Evolutionary conservation across 1,284 basidiomycete genomes (phyloP).

Genomic region (Ganoderma leucocontextum): DNA sequence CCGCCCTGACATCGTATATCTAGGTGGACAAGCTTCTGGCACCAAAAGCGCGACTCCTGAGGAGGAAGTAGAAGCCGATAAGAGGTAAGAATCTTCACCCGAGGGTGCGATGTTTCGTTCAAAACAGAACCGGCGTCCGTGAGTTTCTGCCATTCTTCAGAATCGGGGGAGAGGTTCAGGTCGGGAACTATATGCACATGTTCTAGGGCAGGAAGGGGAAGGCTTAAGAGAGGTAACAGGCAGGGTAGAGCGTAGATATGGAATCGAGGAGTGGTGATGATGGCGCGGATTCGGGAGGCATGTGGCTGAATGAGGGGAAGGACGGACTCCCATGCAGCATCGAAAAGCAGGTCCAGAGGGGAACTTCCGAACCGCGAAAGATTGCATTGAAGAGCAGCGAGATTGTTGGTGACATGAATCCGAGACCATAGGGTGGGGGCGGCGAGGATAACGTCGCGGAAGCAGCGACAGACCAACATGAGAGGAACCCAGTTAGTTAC

Average conservation of each 20-base stretch:
- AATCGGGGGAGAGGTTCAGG: background rate
- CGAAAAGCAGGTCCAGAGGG: background rate
- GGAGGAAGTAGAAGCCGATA: background rate
- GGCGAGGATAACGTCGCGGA: background rate
- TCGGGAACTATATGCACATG: background rate
- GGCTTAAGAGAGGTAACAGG: background rate
- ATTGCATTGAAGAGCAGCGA: background rate
- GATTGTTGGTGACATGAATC: background rate
- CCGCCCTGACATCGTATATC: background rate
- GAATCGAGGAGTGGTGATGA: background rate
- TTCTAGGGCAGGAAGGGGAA: background rate
- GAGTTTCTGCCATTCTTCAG: background rate
- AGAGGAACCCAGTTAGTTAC: background rate
- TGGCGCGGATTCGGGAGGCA: background rate
- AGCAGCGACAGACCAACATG: background rate
- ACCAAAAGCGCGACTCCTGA: background rate
- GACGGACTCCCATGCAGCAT: background rate
- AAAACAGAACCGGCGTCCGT: background rate
- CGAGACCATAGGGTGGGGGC: background rate
- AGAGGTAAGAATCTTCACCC: background rate
- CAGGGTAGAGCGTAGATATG: background rate
- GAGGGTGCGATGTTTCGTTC: background rate
- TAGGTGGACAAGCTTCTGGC: background rate
- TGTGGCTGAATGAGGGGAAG: background rate
- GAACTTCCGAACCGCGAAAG: background rate